These are phyloP conservation scores for Favolaschia claudopus DNA, from an alignment of 768 basidiomycete genomes.

Conservation along the genomic window DNA sequence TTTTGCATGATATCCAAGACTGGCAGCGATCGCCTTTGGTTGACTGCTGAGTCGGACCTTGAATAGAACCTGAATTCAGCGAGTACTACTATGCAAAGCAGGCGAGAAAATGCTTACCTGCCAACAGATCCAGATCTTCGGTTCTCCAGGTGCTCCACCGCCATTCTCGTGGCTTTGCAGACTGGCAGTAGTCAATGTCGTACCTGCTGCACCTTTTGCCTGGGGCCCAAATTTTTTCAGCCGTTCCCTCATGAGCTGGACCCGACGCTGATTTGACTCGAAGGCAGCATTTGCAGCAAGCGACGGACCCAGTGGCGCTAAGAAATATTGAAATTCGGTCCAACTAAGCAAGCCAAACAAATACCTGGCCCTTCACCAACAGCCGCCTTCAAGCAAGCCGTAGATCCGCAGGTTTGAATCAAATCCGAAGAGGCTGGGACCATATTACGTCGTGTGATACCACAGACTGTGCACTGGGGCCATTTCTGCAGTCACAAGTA, in stretches of 20 bases:
- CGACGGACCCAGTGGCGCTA: not conserved
- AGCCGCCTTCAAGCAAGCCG: not conserved
- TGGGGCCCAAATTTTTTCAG: not conserved
- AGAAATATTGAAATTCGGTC: not conserved
- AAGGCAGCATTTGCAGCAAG: not conserved
- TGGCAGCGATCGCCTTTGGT: not conserved
- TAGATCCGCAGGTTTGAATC: not conserved
- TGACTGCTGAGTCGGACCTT: not conserved
- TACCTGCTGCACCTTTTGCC: not conserved
- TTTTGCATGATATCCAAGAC: not conserved
- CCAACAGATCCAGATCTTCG: not conserved
- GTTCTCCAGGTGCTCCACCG: not conserved
- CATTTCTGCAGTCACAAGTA: not conserved
- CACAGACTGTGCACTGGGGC: slow-evolving; percentile 2
- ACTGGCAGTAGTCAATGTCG: not conserved
- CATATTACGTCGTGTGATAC: slow-evolving; percentile 4
- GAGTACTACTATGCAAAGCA: not conserved
- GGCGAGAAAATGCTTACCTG: not conserved
- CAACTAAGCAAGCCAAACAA: not conserved
- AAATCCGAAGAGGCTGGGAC: not conserved
- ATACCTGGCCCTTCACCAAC: not conserved
- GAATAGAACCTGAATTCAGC: not conserved
- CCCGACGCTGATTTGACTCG: not conserved
- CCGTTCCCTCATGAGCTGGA: not conserved
- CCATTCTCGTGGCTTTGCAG: not conserved